phyloP scores from a whole-genome alignment of 345 rosid genomes.

The Jatropha curcas region DNA sequence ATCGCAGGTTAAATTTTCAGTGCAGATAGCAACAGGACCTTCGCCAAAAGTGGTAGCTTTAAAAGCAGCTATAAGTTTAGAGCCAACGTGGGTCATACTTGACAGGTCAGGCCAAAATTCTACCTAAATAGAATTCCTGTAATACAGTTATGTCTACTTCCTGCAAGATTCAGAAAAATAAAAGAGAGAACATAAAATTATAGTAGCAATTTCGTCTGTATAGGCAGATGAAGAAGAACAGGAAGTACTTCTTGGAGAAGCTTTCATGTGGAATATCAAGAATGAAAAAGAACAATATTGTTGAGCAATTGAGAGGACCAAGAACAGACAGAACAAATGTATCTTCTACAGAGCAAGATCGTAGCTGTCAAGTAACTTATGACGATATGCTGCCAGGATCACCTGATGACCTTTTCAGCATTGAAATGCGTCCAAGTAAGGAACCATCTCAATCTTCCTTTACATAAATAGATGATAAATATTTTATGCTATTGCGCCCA shows the following conservation, averaged over 20 bases:
- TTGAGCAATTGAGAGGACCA: slow-evolving; percentile 40
- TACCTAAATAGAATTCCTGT: too few species aligned
- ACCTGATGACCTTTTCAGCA: slow-evolving; percentile 45
- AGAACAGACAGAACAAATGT: background rate
- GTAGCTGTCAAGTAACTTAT: slow-evolving; percentile 11
- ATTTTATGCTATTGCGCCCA: background rate
- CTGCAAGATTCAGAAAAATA: too few species aligned
- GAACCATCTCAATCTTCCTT: background rate
- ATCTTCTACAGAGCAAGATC: background rate
- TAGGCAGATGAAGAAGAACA: slow-evolving; percentile 45
- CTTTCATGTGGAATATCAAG: slow-evolving; percentile 46
- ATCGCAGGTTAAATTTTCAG: slow-evolving; percentile 34
- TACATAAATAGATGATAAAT: too few species aligned
- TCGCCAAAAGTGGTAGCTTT: slow-evolving; percentile 34
- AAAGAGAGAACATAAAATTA: too few species aligned
- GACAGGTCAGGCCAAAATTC: slow-evolving; percentile 37
- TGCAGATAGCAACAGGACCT: slow-evolving; percentile 38
- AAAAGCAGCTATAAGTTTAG: slow-evolving; percentile 26
- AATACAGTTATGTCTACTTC: too few species aligned
- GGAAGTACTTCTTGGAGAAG: slow-evolving; percentile 34
- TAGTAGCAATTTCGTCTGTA: background rate
- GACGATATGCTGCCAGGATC: slow-evolving; percentile 30
- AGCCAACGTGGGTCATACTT: slow-evolving; percentile 48
- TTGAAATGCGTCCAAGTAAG: slow-evolving; percentile 32
- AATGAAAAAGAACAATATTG: slow-evolving; percentile 32